These are phyloP conservation scores for Russula earlei DNA, from an alignment of 768 basidiomycete species.

Conservation along the genomic window DNA sequence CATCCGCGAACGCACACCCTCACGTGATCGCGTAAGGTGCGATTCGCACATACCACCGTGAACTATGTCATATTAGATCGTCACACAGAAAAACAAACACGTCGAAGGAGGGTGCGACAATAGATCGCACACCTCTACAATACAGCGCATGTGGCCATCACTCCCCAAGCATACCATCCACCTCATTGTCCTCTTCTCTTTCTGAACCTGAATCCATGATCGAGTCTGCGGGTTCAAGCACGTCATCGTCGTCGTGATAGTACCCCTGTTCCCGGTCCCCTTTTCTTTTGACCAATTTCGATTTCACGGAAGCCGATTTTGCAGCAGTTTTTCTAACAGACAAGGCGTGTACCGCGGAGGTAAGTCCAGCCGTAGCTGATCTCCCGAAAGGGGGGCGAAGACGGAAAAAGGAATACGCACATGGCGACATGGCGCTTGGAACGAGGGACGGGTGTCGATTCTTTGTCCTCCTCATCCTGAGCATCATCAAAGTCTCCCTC, in stretches of 20 bases:
- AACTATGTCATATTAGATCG: not conserved
- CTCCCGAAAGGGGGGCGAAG: not conserved
- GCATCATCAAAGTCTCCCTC: constrained; percentile 21
- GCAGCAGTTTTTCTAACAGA: not conserved
- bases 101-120: constrained; percentile 1
- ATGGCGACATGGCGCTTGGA: not conserved
- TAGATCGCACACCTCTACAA: constrained; percentile 9
- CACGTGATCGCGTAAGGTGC: constrained; percentile 16
- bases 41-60: too few species aligned
- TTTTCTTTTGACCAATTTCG: not conserved
- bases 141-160: not conserved
- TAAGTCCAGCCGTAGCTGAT: not conserved
- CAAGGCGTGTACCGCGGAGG: too few species aligned
- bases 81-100: not conserved
- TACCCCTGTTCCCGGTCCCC: not conserved
- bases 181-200: constrained; percentile 16
- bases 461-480: constrained; percentile 6
- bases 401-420: not conserved
- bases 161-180: constrained; percentile 18
- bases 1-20: not conserved
- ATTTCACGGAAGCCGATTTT: not conserved
- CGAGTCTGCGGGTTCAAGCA: constrained; percentile 14
- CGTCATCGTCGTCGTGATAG: not conserved
- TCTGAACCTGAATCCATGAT: constrained; percentile 17
- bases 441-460: constrained; percentile 17